Conservation (phyloP, 345 rosid species). For the Eucalyptus melliodora region DNA sequence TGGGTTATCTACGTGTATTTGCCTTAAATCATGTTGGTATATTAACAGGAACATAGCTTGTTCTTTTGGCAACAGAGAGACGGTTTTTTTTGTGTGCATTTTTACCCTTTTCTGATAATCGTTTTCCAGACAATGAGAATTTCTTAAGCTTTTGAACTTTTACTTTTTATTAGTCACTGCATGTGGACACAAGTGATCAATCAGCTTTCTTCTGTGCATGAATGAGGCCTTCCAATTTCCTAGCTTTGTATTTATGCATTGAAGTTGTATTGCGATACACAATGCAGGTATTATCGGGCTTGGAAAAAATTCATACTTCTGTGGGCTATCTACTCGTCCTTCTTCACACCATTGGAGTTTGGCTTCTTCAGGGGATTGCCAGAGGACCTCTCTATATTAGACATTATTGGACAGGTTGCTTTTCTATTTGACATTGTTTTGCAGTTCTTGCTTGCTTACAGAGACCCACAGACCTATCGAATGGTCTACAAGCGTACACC, state of each 20-base stretch:
- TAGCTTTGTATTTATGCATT: neutral
- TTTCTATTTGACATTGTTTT: conserved; percentile 61
- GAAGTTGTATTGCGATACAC: neutral
- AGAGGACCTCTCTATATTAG: conserved; percentile 55
- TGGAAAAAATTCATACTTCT: conserved; percentile 70
- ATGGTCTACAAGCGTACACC: conserved; percentile 39
- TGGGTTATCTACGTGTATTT: neutral
- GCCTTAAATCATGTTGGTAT: neutral
- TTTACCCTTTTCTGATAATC: neutral
- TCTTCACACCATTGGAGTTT: conserved; percentile 83
- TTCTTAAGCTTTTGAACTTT: neutral
- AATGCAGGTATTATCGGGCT: conserved; percentile 43
- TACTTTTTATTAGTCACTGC: neutral
- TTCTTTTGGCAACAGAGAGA: neutral
- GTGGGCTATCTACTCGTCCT: conserved; percentile 85
- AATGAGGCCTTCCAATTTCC: neutral
- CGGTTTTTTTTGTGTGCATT: neutral
- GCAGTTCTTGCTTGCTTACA: conserved; percentile 58
- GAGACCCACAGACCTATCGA: conserved; percentile 39
- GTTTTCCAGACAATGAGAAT: neutral
- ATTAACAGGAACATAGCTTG: neutral
- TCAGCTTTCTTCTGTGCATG: neutral
- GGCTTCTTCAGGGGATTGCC: conserved; percentile 86
- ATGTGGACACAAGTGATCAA: neutral
- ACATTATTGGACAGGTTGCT: conserved; percentile 62